Percentiles rank a stretch among this genome's conserved stretches.
phyloP scores from a whole-genome alignment of 768 basidiomycete species.

The Cystoderma amianthinum region DNA sequence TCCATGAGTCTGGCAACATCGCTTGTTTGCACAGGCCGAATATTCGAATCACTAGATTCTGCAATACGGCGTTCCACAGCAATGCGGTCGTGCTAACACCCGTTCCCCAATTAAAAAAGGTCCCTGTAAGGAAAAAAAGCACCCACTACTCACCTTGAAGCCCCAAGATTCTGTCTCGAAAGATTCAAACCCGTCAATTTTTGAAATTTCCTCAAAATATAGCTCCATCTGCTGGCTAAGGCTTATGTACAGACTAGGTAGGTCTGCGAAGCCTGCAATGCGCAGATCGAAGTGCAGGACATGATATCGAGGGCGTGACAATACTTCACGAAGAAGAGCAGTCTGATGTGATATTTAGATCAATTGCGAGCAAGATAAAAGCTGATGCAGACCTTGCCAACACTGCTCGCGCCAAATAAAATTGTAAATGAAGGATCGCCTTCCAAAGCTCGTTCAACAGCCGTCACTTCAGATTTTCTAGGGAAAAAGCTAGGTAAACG shows the following conservation, averaged over 20 bases:
- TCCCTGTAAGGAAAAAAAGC: too few species aligned
- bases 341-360: slow-evolving; percentile 38
- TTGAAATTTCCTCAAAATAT: slow-evolving; percentile 65
- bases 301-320: slow-evolving; percentile 62
- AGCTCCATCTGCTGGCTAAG: slow-evolving; percentile 78
- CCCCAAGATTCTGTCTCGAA: slow-evolving; percentile 72
- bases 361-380: slow-evolving; percentile 1
- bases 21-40: slow-evolving; percentile 59
- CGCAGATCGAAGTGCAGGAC: slow-evolving; percentile 82
- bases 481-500: slow-evolving; percentile 70
- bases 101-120: too few species aligned
- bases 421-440: slow-evolving; percentile 76
- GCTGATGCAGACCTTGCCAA: slow-evolving; percentile 55
- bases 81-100: slow-evolving; percentile 71
- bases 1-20: slow-evolving; percentile 84
- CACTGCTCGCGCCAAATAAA: slow-evolving; percentile 74
- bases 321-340: slow-evolving; percentile 70
- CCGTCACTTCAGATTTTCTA: slow-evolving; percentile 57
- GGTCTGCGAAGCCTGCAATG: slow-evolving; percentile 78
- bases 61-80: slow-evolving; percentile 58
- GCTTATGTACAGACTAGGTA: slow-evolving; percentile 70
- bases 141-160: slow-evolving; percentile 69
- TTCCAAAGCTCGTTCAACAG: slow-evolving; percentile 58
- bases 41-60: slow-evolving; percentile 31
- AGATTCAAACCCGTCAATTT: slow-evolving; percentile 56